Evolutionary conservation across 225 moss, liverwort and hornwort species (phyloP).

Genomic region (Marchantia paleacea): DNA sequence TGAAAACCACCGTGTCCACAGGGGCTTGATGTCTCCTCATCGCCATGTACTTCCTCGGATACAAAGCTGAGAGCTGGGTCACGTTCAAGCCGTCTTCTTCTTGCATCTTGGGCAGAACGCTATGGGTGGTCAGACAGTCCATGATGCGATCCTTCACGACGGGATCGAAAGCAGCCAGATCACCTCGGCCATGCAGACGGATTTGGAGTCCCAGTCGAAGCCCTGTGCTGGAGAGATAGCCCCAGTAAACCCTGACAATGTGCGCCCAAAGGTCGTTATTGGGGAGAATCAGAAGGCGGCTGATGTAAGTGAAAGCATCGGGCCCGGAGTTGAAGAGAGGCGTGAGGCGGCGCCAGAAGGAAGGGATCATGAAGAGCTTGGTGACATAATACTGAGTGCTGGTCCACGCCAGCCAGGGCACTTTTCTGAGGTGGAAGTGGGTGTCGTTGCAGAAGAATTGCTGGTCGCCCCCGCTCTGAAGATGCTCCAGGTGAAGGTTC

Average conservation of each 20-base stretch:
- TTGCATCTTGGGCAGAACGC: slow-evolving; percentile 45
- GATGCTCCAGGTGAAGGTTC: slow-evolving; percentile 43
- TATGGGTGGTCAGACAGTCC: slow-evolving; percentile 47
- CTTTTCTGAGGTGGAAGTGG: slow-evolving; percentile 16
- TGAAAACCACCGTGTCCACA: slow-evolving; percentile 42
- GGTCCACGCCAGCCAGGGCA: slow-evolving; percentile 27
- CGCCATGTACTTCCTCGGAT: slow-evolving; percentile 34
- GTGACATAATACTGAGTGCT: slow-evolving; percentile 27
- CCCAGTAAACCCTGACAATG: slow-evolving; percentile 50
- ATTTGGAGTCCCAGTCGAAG: slow-evolving; percentile 56
- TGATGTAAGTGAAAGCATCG: slow-evolving; percentile 29
- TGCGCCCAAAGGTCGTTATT: slow-evolving; percentile 59
- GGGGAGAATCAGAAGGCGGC: slow-evolving; percentile 54
- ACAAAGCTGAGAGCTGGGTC: slow-evolving; percentile 29
- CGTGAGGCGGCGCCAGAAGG: slow-evolving; percentile 26
- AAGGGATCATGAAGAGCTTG: slow-evolving; percentile 30
- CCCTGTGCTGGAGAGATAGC: slow-evolving; percentile 47
- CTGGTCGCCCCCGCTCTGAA: slow-evolving; percentile 33
- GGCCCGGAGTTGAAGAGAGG: slow-evolving; percentile 20
- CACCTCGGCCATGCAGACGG: slow-evolving; percentile 45
- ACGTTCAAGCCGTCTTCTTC: slow-evolving; percentile 22
- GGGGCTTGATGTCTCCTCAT: slow-evolving; percentile 11
- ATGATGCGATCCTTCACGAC: slow-evolving; percentile 41
- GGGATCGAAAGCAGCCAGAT: slow-evolving; percentile 45
- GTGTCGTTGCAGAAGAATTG: slow-evolving; percentile 30